phyloP scores from a whole-genome alignment of 495 filamentous ascomycete species.

The Penicillium diatomitis region DNA sequence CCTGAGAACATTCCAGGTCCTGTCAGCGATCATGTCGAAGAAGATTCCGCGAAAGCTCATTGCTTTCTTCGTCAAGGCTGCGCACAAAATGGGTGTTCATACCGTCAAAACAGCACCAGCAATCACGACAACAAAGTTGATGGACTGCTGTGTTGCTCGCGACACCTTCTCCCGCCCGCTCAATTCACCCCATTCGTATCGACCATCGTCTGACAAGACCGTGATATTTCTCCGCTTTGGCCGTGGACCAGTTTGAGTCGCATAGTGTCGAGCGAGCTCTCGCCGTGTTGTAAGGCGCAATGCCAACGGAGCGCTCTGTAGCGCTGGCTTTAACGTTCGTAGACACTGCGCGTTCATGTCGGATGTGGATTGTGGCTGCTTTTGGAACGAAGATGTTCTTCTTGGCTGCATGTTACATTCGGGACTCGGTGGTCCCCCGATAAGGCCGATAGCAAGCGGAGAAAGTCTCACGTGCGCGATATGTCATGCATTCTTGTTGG shows the following conservation, averaged over 20 bases:
- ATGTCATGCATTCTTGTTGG: too few relatives aligned
- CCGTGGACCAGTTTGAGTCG: constrained; percentile 39
- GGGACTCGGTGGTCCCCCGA: background rate
- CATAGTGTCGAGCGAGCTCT: constrained; percentile 33
- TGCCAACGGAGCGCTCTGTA: constrained; percentile 3
- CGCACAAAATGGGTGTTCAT: background rate
- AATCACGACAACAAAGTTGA: constrained; percentile 74
- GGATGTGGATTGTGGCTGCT: background rate
- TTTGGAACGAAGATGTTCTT: background rate
- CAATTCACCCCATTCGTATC: constrained; percentile 70
- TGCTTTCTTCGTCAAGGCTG: background rate
- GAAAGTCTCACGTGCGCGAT: constrained; percentile 5
- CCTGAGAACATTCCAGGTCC: constrained; percentile 34
- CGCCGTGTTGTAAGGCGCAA: constrained; percentile 13
- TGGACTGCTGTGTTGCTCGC: constrained; percentile 79
- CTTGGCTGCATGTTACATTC: background rate
- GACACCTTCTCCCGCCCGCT: constrained; percentile 68
- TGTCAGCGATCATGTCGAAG: constrained; percentile 2
- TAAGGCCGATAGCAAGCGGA: constrained; percentile 10
- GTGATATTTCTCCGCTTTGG: constrained; percentile 57
- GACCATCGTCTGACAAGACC: constrained; percentile 71
- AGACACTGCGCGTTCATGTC: constrained; percentile 12
- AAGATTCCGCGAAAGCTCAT: background rate
- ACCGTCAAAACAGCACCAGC: constrained; percentile 66
- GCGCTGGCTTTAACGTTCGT: constrained; percentile 13